Base-by-base conservation (phyloP, 2,329 filamentous ascomycete genomes). In the Colletotrichum sidae region DNA sequence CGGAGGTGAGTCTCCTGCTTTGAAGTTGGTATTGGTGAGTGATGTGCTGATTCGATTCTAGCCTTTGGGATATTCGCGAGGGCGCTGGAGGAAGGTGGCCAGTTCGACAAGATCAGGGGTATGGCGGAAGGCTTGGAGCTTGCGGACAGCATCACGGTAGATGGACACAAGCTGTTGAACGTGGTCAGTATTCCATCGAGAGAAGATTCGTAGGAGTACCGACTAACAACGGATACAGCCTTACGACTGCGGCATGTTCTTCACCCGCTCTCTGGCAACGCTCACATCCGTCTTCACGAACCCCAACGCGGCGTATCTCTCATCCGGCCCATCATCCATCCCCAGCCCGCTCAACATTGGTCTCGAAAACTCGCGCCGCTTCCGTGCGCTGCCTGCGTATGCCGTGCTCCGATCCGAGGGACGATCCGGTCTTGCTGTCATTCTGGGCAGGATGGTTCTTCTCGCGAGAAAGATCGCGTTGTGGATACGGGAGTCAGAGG, bases 121-220 rank as follows among this genome's bases (percentile, higher is more conserved):
- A 83, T 78, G 65, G 83, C 79, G 1, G 83, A 86, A 4, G 92
- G 92, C 1, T 76, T 97, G 11, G 90, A 97, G 67, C 81, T 97
- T 2, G 93, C 92, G 3, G 93, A 97, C 74, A 96, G 92, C 55
- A 94, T 97, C 70, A 90, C 93, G 0, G 90, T 92, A 2, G 94
- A 97, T 72, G 92, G 87, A 0, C 95, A 98, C 77, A 97, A 97
- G 74, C 80, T 97, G n/a, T 85, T 98, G 67, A 97, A 97, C 70
- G 93, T 97, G 50, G 88, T 90, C 76, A 66, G 86, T 83, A 37
- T 15, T 44, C 15, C 42, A 13, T 13, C 8, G 7, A 7, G 9
- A 15, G 9, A 10, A 15, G 13, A 17, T n/a, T 33, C 8, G 2
- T 3, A 5, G 15, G 9, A 10, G 10, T 6, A 10, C 15, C 12